Evolutionary conservation across 2,329 filamentous ascomycete genomes (phyloP).

Genomic region (Emmonsiellopsis sp.): DNA sequence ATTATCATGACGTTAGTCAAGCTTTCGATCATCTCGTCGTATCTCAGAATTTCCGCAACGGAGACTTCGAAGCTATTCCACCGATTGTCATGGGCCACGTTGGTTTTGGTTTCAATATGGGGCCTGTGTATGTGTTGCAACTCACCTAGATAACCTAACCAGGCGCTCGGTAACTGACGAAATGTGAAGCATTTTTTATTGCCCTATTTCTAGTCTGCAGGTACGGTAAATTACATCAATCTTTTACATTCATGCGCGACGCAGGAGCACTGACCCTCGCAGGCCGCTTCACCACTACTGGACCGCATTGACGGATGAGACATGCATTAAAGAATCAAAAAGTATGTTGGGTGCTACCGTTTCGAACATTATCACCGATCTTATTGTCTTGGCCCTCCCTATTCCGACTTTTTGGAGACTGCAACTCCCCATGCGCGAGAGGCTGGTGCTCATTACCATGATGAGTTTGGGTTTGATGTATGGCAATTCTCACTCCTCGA

Average conservation of each 20-base stretch:
- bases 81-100: constrained; percentile 7
- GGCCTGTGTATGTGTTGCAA: constrained; percentile 6
- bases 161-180: not conserved
- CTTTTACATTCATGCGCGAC: too few species aligned
- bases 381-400: constrained; percentile 10
- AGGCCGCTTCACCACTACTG: constrained; percentile 11
- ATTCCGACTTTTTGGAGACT: constrained; percentile 12
- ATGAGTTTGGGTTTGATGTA: constrained; percentile 14
- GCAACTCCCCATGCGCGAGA: constrained; percentile 9
- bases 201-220: constrained; percentile 9
- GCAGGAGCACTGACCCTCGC: not conserved
- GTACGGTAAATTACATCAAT: constrained; percentile 2
- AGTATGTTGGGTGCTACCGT: constrained; percentile 6
- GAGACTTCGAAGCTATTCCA: constrained; percentile 3
- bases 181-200: constrained; percentile 8
- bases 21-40: constrained; percentile 11
- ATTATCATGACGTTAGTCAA: constrained; percentile 11
- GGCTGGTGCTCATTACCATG: constrained; percentile 8
- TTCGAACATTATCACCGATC: constrained; percentile 11
- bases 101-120: constrained; percentile 8
- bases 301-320: not conserved
- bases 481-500: not conserved
- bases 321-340: constrained; percentile 7
- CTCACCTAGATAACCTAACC: not conserved
- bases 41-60: constrained; percentile 8